Evolutionary conservation across 805 yeast genomes (phyloP), one percentile per base, ranked within the genome.

Genomic region (Yueomyces sp.): DNA sequence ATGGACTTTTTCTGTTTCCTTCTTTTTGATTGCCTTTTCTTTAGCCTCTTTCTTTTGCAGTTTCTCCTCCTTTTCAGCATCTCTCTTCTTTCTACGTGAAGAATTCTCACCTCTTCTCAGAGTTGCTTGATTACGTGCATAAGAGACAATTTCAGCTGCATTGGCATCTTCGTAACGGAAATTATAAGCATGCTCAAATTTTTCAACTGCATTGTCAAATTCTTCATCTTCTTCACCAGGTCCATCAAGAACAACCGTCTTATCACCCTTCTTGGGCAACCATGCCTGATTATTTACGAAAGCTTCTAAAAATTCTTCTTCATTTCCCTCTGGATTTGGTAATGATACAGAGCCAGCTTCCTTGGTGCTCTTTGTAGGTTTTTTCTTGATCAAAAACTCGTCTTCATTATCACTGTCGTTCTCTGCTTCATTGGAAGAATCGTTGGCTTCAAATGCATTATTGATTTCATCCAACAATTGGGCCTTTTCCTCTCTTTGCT

Each of bases 41-140:
- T 72, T 74, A 51, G 76, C 73, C 47, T 67, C 62, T 43, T 75
- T 72, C 47, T 73, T 78, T 49, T 70, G 65, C 38, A 62, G 65
- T 44, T 71, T 74, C 41, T 65, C 70, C 39, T 76, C 81, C 40
- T 67, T 73, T 61, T 79, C 76, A 57, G 72, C 74, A 39, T 85
- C 85, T 67, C 97, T 79, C 62, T 80, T 81, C 62, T 80, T 77
- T 68, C 86, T 86, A 53, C 98, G 76, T 9, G 82, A 62, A 52
- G 79, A 76, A 47, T 79, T 72, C 42, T 77, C 79, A 26, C 81
- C 77, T 58, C 98, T 73, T 66, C 98, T 79, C 57, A 87, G 71
- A 0, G 97, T 86, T 28, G 92, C 94, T 63, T 87, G 96, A 38
- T 70, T 81, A 74, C 98, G 86, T 2, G 97, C 96, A 67, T 90